Base-by-base conservation (phyloP, 139 green algal species). In the Desmodesmus armatus region DNA sequence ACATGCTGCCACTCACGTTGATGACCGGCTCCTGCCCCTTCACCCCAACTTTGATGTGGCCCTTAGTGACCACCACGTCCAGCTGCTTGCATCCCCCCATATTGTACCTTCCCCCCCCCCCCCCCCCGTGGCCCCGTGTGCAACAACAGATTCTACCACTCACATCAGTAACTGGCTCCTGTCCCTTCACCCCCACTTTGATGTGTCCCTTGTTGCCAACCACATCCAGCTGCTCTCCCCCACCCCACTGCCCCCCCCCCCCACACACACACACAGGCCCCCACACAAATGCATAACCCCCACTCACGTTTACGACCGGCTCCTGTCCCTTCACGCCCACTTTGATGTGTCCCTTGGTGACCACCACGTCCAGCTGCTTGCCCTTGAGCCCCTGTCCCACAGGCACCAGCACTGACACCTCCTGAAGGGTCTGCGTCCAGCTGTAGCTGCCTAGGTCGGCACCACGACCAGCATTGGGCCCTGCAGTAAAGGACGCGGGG, bases 401-500 rank as follows among this genome's bases (percentile, higher is more conserved):
- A 0, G 92, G 93, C 21, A 99, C 90, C 0, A 15, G 86, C 19
- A 99, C 81, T 3, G 85, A 91, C 40, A 97, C 90, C 72, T 99
- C 97, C 13, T 51, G 33, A 66, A 99, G 94, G 0, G 96, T 98
- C 89, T 99, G 97, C 2, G 90, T 94, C 97, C 97, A 99, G 31
- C 73, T 93, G 91, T 98, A 99, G 33, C 88, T 81, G 1, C 91
- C 92, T 33, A 96, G 85, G 85, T 98, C 95, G 1, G 92, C 94
- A 2, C 97, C 97, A 78, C 99, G 98, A 43, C 93, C 95, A 0
- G 85, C 35, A 73, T 98, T 99, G 60, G 96, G 96, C 85, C 91
- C 91, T 96, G 86, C 29, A 71, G 79, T 9, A 79, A 33, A n/a
- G 31, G 17, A 17, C 5, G 3, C 2, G 25, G 19, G 60, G 23